Base-by-base conservation (phyloP, 140 eudicot genomes). In the Oenanthe javanica region DNA sequence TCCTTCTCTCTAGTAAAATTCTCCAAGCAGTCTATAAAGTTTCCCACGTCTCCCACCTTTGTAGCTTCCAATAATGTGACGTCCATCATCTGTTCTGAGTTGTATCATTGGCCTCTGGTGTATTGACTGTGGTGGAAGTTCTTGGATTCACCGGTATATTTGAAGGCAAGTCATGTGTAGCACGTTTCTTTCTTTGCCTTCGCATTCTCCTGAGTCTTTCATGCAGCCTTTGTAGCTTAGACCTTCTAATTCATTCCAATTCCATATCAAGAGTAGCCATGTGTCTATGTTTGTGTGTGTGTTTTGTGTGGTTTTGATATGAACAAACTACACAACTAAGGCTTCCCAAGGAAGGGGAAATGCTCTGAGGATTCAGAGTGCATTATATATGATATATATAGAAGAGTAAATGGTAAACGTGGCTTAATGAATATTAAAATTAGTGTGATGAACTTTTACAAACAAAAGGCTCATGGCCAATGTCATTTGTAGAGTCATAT, bases 21-120 rank as follows among this genome's bases (percentile, higher is more conserved):
- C 59, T 63, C 70, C 4, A 82, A 66, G 55, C 9, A 31, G 18
- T 50, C 21, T 5, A 63, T 49, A 55, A 76, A 77, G 42, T 36
- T 5, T 27, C 72, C 85, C 8, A 55, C 59, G 2, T 83, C 82
- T 4, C 82, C 81, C 6, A 4, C 16, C 69, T 78, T 6, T 25
- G 78, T 52, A 46, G 85, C 82, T 72, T 18, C 23, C 52, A 7
- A 6, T 25, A 78, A 16, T 43, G 36, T 50, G 25, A 36, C 4
- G 54, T 63, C 8, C 76, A 55, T 76, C 3, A 2, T 63, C 15
- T 23, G 25, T 18, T 71, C 1, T 18, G 27, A 4, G 15, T 6
- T 18, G 31, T 42, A 3, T 12, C 13, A 18, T 7, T 42, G 4
- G 25, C 2, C 0, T 38, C 21, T 66, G 72, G 38, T 23, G 5